phyloP scores from a whole-genome alignment of 2,329 filamentous ascomycete genomes.

The Monosporascus sp. region DNA sequence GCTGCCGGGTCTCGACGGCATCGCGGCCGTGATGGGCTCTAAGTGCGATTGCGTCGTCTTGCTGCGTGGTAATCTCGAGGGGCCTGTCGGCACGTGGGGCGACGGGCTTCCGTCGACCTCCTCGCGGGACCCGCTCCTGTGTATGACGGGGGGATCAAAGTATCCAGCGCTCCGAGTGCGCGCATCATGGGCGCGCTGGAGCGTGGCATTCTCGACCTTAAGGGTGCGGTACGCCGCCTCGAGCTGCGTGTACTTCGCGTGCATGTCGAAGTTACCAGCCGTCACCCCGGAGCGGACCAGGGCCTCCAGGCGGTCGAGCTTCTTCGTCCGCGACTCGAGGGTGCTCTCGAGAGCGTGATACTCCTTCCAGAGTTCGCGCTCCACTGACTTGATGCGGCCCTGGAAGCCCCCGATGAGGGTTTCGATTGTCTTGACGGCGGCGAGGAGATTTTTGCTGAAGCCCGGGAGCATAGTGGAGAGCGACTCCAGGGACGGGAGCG shows the following conservation, averaged over 20 bases:
- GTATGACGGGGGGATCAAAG: constrained; percentile 33
- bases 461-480: constrained; percentile 80
- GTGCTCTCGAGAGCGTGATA: constrained; percentile 81
- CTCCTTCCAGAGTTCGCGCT: constrained; percentile 84
- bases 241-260: constrained; percentile 45
- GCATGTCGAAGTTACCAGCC: constrained; percentile 38
- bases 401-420: constrained; percentile 73
- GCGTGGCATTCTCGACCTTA: constrained; percentile 63
- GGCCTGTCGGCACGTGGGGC: constrained; percentile 50
- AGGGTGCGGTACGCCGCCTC: constrained; percentile 59
- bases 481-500: constrained; percentile 75
- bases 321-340: constrained; percentile 74
- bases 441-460: constrained; percentile 84
- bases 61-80: constrained; percentile 31
- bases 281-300: constrained; percentile 64
- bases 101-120: constrained; percentile 41
- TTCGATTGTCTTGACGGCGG: constrained; percentile 84
- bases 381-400: constrained; percentile 74
- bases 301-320: constrained; percentile 80
- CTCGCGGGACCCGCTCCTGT: constrained; percentile 32
- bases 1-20: background rate
- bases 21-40: constrained; percentile 23
- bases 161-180: constrained; percentile 36
- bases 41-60: constrained; percentile 33
- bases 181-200: constrained; percentile 59